Percentiles rank a stretch among this genome's conserved stretches.
Conservation (phyloP, 2,329 filamentous ascomycete genomes). For the Fusarium stilboides region DNA sequence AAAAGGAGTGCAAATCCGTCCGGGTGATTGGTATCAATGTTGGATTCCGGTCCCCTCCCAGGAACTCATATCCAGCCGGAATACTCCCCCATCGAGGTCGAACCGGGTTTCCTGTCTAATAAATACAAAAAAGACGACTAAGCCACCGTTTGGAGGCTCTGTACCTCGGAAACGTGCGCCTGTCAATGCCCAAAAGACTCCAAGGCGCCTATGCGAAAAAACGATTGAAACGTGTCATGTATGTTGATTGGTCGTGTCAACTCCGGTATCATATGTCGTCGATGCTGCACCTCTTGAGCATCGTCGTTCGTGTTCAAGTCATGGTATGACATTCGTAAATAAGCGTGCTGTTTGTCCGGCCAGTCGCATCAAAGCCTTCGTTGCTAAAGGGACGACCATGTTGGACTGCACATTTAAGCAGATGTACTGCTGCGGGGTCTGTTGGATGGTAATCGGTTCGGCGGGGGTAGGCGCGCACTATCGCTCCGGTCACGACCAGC, state of each 20-base stretch:
- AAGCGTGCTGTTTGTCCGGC: slow-evolving; percentile 1
- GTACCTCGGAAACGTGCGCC: slow-evolving; percentile 32
- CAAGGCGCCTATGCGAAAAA: slow-evolving; percentile 49
- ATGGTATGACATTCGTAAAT: slow-evolving; percentile 10
- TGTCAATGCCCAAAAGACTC: slow-evolving; percentile 48
- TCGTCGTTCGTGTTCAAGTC: slow-evolving; percentile 27
- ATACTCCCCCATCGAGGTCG: slow-evolving; percentile 24
- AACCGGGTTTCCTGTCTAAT: slow-evolving; percentile 40
- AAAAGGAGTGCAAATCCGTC: slow-evolving; percentile 40
- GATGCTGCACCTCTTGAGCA: slow-evolving; percentile 30
- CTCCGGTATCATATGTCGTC: slow-evolving; percentile 44
- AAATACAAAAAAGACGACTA: slow-evolving; percentile 27
- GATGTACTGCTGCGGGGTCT: slow-evolving; percentile 42
- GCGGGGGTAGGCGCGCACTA: slow-evolving; percentile 44
- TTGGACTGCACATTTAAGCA: slow-evolving; percentile 12
- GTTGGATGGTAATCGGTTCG: slow-evolving; percentile 29
- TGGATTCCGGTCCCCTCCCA: slow-evolving; percentile 32
- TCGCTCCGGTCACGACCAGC: slow-evolving; percentile 50
- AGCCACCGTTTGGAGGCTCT: slow-evolving; percentile 22
- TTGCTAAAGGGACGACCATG: neutral
- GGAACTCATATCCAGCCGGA: slow-evolving; percentile 36
- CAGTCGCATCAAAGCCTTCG: neutral
- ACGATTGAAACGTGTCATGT: slow-evolving; percentile 46
- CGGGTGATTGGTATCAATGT: slow-evolving; percentile 49
- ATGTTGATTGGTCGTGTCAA: slow-evolving; percentile 39